Percentiles rank a stretch among this genome's conserved stretches.
Conservation (phyloP, 176 grass and related monocot genomes). For the Juncus effusus region DNA sequence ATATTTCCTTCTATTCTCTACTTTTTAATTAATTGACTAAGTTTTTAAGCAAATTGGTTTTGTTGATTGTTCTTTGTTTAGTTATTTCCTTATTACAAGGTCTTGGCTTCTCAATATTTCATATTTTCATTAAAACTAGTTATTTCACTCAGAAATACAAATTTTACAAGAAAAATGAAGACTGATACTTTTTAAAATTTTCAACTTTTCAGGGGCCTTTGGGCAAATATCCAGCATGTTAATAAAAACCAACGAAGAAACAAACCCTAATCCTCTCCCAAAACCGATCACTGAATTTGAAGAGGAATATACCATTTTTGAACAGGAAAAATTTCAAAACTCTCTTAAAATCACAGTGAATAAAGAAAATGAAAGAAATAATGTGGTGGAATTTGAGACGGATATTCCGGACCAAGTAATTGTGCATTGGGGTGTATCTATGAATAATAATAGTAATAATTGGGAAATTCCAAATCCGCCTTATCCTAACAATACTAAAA, state of each 20-base stretch:
- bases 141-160: background rate
- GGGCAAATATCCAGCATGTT: slow-evolving; percentile 45
- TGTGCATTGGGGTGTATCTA: slow-evolving; percentile 91
- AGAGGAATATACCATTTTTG: slow-evolving; percentile 69
- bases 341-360: slow-evolving; percentile 60
- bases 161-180: slow-evolving; percentile 7
- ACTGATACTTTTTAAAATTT: background rate
- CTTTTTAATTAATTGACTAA: no score
- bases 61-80: no score
- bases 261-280: slow-evolving; percentile 8
- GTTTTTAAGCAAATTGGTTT: no score
- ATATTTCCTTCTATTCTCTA: no score
- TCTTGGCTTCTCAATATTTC: no score
- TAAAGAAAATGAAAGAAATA: slow-evolving; percentile 47
- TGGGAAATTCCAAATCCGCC: slow-evolving; percentile 81
- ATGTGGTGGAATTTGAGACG: slow-evolving; percentile 73
- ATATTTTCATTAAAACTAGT: no score
- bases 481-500: slow-evolving; percentile 68
- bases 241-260: slow-evolving; percentile 39
- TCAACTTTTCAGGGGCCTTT: slow-evolving; percentile 38
- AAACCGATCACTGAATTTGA: slow-evolving; percentile 47
- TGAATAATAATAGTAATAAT: slow-evolving; percentile 44
- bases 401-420: slow-evolving; percentile 83
- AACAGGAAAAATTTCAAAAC: slow-evolving; percentile 63
- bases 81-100: no score